These are phyloP conservation scores for Microcos paniculata DNA, from an alignment of 345 rosid species.

Conservation along the genomic window DNA sequence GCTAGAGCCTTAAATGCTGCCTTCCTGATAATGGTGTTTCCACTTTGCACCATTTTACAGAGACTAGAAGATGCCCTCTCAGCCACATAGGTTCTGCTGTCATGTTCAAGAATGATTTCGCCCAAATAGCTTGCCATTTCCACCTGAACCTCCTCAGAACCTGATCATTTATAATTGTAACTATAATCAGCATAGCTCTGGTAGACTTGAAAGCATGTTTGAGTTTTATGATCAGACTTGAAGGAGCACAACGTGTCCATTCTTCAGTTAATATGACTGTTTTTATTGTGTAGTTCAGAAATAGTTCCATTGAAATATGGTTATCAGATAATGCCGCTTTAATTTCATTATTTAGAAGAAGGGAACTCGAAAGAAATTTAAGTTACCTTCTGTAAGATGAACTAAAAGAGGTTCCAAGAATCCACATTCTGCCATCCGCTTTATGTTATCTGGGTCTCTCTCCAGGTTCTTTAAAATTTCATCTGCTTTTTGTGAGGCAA, in stretches of 20 bases:
- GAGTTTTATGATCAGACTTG: not conserved
- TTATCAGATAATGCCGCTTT: not conserved
- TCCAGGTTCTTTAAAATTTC: conserved; percentile 66
- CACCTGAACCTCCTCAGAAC: conserved; percentile 61
- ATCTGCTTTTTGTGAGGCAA: conserved; percentile 56
- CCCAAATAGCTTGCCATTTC: conserved; percentile 73
- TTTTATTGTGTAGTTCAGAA: not conserved
- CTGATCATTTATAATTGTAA: conserved; percentile 33
- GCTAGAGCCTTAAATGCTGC: conserved; percentile 72
- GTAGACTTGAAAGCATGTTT: not conserved
- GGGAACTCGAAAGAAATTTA: not conserved
- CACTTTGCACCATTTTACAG: conserved; percentile 57
- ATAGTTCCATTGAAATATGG: not conserved
- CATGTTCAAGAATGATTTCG: conserved; percentile 60
- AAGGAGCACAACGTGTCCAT: too few relatives aligned
- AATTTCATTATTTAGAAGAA: not conserved
- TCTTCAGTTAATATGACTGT: not conserved
- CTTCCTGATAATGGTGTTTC: conserved; percentile 46
- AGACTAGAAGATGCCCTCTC: conserved; percentile 70
- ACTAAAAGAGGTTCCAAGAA: conserved; percentile 70
- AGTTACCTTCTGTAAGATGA: conserved; percentile 69
- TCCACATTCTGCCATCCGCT: conserved; percentile 90
- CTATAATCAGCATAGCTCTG: not conserved
- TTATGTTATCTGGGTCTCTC: conserved; percentile 54
- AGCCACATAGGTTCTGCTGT: conserved; percentile 57